Evolutionary conservation across 1,284 basidiomycete species (phyloP).

Genomic region (Ceratobasidium sp.): DNA sequence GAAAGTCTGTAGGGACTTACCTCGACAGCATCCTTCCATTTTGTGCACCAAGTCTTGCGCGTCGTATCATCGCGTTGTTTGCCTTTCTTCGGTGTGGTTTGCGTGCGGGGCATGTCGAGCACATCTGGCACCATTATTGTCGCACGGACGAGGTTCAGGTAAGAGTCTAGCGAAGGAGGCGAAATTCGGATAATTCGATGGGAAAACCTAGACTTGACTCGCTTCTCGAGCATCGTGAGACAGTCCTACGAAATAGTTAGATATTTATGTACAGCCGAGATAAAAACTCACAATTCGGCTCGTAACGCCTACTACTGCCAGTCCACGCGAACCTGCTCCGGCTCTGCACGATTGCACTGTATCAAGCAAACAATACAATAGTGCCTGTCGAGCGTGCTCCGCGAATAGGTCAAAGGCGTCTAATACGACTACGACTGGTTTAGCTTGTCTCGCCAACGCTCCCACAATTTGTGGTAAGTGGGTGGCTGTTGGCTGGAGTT

Average conservation of each 20-base stretch:
- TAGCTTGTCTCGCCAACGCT: slow-evolving; percentile 76
- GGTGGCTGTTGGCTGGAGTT: slow-evolving; percentile 66
- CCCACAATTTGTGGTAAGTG: slow-evolving; percentile 85
- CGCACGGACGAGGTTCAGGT: slow-evolving; percentile 7
- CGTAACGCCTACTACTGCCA: slow-evolving; percentile 86
- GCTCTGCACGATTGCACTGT: slow-evolving; percentile 75
- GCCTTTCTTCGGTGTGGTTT: slow-evolving; percentile 28
- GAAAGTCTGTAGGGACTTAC: slow-evolving; percentile 56
- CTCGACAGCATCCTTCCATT: slow-evolving; percentile 73
- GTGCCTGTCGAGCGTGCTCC: slow-evolving; percentile 84
- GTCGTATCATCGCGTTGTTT: slow-evolving; percentile 44
- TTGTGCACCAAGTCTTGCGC: slow-evolving; percentile 59
- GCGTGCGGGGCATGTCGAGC: neutral
- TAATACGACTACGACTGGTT: slow-evolving; percentile 83
- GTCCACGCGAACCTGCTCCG: slow-evolving; percentile 65
- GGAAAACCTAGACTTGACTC: slow-evolving; percentile 95
- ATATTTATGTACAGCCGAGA: neutral
- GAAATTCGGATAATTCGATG: slow-evolving; percentile 84
- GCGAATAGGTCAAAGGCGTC: slow-evolving; percentile 94
- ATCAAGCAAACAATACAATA: slow-evolving; percentile 90
- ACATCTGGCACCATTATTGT: neutral
- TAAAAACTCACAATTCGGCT: slow-evolving; percentile 66
- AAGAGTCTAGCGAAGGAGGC: slow-evolving; percentile 62
- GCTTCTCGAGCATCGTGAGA: slow-evolving; percentile 90
- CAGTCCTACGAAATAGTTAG: slow-evolving; percentile 65